Percentiles rank a stretch among this genome's conserved stretches.
Conservation (phyloP, 805 yeast species). For the Metschnikowia lochheadii region DNA sequence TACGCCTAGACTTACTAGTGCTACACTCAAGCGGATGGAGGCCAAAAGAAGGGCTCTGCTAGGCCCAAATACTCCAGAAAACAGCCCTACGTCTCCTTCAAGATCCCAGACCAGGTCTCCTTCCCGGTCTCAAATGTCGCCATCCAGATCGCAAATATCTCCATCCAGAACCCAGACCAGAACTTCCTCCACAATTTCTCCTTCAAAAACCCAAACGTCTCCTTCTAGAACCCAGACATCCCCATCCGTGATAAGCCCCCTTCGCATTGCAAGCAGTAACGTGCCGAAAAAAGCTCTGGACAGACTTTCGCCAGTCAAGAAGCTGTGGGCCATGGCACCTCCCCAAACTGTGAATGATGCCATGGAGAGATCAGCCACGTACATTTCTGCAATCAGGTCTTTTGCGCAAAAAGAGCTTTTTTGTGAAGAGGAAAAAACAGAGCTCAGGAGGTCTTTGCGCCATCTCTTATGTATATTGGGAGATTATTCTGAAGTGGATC, state of each 20-base stretch:
- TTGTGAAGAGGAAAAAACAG: constrained; percentile 15
- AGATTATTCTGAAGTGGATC: constrained; percentile 10
- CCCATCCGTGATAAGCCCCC: background rate
- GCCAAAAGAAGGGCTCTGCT: constrained; percentile 18
- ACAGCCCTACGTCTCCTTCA: background rate
- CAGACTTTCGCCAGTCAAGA: background rate
- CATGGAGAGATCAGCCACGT: constrained; percentile 13
- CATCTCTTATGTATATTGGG: constrained; percentile 19
- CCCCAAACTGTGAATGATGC: constrained; percentile 6
- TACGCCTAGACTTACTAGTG: constrained; percentile 26
- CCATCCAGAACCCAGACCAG: background rate
- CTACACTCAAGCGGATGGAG: constrained; percentile 34
- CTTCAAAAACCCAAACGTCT: background rate
- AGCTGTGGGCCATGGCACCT: background rate
- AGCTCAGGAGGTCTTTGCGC: constrained; percentile 18
- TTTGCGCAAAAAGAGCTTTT: constrained; percentile 10
- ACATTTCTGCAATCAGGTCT: constrained; percentile 14
- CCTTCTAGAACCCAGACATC: background rate
- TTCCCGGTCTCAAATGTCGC: constrained; percentile 1
- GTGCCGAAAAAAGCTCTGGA: background rate
- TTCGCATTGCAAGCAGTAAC: background rate
- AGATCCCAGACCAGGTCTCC: constrained; percentile 8
- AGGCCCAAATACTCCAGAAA: background rate
- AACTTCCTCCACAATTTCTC: background rate
- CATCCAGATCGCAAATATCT: background rate